Base-by-base conservation (phyloP, 2,329 filamentous ascomycete genomes). In the Arthrobotrys entomopaga region DNA sequence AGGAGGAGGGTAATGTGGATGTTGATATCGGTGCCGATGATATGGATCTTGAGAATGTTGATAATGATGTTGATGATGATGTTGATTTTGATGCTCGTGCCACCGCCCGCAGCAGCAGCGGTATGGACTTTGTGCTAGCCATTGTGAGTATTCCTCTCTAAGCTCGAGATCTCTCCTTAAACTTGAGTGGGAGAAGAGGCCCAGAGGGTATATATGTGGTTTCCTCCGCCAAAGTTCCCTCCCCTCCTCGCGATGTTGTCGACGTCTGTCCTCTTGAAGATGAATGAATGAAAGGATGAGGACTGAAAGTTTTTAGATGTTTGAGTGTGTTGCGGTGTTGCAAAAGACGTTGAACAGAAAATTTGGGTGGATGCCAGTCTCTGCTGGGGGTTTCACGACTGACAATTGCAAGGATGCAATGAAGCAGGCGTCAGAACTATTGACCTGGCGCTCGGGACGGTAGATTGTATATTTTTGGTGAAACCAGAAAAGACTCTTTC, bases 321-420 rank as follows among this genome's bases (percentile, higher is more conserved):
- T 15, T 43, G 59, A 34, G 42, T 46, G 57, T 65, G 63, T 64
- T 38, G 24, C 52, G 43, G 57, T 60, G 67, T 65, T 72, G 60
- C 60, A 56, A 50, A 54, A 56, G 16, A 43, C 24, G n/a, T 53
- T 56, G 19, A 46, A 53, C 34, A 57, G 63, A 71, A 70, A 64
- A 46, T 56, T 65, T 65, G 53, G 66, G 42, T 10, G 34, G 34
- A 13, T 8, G 49, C 34, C n/a, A n/a, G n/a, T n/a, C n/a, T n/a
- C n/a, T n/a, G n/a, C n/a, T n/a, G n/a, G n/a, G n/a, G 20, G 29
- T 59, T 71, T 59, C 59, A 59, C 22, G 58, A 64, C 64, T 71
- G 66, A 65, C 29, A n/a, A n/a, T n/a, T n/a, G n/a, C n/a, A n/a
- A n/a, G n/a, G n/a, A n/a, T n/a, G n/a, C n/a, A n/a, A 34, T 34